Evolutionary conservation across 768 basidiomycete species (phyloP), one percentile per base, ranked within the genome.

Genomic region (Collybia mongolica): DNA sequence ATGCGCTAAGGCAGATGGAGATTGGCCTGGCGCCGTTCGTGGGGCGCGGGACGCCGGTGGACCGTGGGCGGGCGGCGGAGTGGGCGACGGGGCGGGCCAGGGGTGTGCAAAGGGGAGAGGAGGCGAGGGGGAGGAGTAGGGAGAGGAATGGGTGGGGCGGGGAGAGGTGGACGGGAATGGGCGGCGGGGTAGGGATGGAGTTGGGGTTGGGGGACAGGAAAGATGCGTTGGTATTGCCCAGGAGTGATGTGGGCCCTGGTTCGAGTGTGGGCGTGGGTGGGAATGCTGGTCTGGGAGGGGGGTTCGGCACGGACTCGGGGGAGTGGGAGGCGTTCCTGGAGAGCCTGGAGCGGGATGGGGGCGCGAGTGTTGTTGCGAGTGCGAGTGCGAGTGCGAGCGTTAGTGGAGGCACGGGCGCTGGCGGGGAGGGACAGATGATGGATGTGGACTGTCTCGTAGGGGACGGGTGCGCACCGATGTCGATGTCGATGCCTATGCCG

Each of bases 301-400:
- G 26, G 24, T 54, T 57, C 45, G 53, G 52, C 32, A 35, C 53
- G 24, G 53, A 54, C 22, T 46, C 51, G 37, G 44, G 40, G 7
- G 49, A 45, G 14, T 57, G 56, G 56, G 56, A 57, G 29, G 53
- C 49, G 23, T 57, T 54, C 43, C 39, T 57, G 14, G 53, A 46
- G 42, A 54, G 52, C 39, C 19, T 57, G 38, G 47, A 56, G 35
- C 36, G 39, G 20, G 52, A 53, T 32, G 48, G 39, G 12, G 48
- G 39, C 14, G 52, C 17, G 39, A 40, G 35, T 50, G 43, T 24
- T 19, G 20, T 19, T 24, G 29, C 29, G 22, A 51, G 32, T 29
- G 38, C 22, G 2, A 14, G 22, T 32, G 41, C 28, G 29, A 32
- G 11, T 32, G 14, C 32, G 32, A 32, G 32, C 32, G 32, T 9